Base-by-base conservation (phyloP, 345 rosid genomes). In the Eucalyptus cloeziana region DNA sequence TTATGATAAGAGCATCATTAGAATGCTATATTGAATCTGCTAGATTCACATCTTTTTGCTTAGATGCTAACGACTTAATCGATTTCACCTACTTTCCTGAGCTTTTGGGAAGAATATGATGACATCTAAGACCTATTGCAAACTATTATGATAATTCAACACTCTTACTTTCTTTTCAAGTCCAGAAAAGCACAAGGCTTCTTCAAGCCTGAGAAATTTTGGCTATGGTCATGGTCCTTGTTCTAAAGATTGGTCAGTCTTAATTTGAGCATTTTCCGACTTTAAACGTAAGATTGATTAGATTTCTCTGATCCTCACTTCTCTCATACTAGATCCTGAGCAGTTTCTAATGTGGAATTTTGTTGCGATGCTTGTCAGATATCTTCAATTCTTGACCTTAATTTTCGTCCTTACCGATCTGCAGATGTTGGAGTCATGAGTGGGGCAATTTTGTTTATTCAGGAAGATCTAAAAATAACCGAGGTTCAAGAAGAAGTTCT, bases 361-460 rank as follows among this genome's bases (percentile, higher is more conserved):
- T 24, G 8, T 21, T 31, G 30, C 25, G 6, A 21, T 86, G 37
- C 60, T 86, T 52, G 67, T 51, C 12, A 27, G 47, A 13, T 49
- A 33, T 49, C 58, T 51, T 86, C 22, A 25, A 15, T 24, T n/a
- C 54, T 86, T 86, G 52, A n/a, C 44, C 81, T n/a, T 31, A 49
- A 31, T 22, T 30, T 43, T 88, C 5, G 40, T 76, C 13, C 44
- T 86, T 90, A 56, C 37, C 7, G 40, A 71, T 92, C 45, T 89
- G 90, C 97, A 97, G 99, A 97, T 94, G 97, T 97, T 7, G 99
- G 99, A 79, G 98, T 97, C 47, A 97, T 97, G 99, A 97, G 99
- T 88, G 99, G 99, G 90, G 99, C 99, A 87, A 94, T 97, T 90
- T 91, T 96, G 89, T 97, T 96, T 91, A 97, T 97, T 88, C 95